Evolutionary conservation across 148 eudicot genomes (phyloP).

Genomic region (Spergularia bocconei): DNA sequence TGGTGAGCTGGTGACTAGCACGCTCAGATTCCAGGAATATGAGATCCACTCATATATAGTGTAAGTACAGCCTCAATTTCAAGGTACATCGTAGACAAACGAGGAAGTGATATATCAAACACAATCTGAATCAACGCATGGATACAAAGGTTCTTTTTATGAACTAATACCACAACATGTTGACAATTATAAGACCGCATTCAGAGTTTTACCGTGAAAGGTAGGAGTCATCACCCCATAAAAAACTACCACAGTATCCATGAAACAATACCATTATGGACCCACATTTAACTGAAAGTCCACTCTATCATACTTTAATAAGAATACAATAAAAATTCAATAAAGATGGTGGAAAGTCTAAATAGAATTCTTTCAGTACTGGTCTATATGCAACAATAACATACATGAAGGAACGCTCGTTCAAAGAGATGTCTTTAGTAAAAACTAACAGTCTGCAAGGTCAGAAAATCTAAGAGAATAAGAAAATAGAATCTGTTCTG

Average conservation of each 20-base stretch:
- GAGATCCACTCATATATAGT: neutral
- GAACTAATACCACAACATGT: neutral
- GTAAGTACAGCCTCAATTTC: neutral
- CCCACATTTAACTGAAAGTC: neutral
- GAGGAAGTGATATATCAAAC: neutral
- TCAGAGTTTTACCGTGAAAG: neutral
- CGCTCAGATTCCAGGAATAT: no score
- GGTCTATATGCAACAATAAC: no score
- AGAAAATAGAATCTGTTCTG: no score
- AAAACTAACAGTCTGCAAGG: no score
- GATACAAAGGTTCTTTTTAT: neutral
- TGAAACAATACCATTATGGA: neutral
- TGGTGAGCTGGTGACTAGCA: neutral
- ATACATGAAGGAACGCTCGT: no score
- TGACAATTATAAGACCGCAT: neutral
- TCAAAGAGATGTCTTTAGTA: no score
- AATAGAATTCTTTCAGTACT: no score
- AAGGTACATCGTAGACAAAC: neutral
- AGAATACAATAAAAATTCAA: neutral
- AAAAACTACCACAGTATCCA: neutral
- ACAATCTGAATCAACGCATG: neutral
- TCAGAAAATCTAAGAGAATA: no score
- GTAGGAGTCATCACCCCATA: neutral
- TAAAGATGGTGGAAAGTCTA: no score
- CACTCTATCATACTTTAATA: neutral